Conservation (phyloP, 352 stramenopile genomes). For the Phytophthora capsici region DNA sequence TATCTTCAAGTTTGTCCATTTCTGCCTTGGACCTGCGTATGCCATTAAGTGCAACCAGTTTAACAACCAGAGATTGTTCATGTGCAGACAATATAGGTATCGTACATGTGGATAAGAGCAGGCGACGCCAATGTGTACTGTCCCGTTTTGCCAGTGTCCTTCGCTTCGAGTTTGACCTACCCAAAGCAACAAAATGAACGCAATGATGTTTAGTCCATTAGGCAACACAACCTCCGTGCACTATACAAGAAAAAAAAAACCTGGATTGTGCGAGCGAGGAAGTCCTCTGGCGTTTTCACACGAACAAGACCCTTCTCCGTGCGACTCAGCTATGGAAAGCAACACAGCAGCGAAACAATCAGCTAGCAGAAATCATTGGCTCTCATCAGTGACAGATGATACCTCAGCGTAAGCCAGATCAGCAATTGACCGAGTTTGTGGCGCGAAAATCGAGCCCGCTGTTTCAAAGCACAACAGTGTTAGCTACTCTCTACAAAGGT, state of each 20-base stretch:
- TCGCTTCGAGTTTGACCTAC: constrained; percentile 49
- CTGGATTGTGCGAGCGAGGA: constrained; percentile 78
- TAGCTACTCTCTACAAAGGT: constrained; percentile 1
- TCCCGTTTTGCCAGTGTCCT: constrained; percentile 39
- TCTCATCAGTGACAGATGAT: constrained; percentile 1
- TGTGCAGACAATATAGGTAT: not conserved
- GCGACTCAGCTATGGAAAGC: constrained; percentile 67
- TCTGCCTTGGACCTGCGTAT: constrained; percentile 53
- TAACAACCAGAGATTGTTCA: not conserved
- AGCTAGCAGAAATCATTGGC: constrained; percentile 3
- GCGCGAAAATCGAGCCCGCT: constrained; percentile 80
- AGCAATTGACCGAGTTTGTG: constrained; percentile 74
- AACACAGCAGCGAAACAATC: not conserved
- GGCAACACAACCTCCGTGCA: not conserved
- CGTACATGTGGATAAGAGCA: constrained; percentile 53
- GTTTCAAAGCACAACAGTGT: constrained; percentile 8
- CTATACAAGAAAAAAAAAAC: constrained; percentile 23
- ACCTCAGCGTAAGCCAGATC: constrained; percentile 87
- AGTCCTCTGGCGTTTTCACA: constrained; percentile 81
- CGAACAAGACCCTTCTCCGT: constrained; percentile 83
- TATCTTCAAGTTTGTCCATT: constrained; percentile 69
- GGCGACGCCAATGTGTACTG: constrained; percentile 57
- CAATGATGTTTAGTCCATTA: constrained; percentile 1
- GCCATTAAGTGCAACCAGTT: not conserved
- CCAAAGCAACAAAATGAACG: constrained; percentile 1